phyloP scores from a whole-genome alignment of 2,329 filamentous ascomycete species.

The Elsinoe batatas region DNA sequence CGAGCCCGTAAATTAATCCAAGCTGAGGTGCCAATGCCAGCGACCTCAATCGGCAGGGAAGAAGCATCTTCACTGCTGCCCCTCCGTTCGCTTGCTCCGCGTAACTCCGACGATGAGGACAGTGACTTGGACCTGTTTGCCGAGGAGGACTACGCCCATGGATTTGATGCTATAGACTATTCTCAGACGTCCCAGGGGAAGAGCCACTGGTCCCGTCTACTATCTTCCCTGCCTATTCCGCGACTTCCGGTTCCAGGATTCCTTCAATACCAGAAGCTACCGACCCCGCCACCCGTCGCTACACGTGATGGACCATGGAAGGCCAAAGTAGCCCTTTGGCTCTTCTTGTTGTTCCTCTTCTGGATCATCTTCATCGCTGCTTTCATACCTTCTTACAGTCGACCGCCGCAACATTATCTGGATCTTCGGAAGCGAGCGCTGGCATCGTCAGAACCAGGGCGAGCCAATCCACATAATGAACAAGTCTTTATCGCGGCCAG shows the following conservation, averaged over 20 bases:
- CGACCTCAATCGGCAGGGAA: neutral
- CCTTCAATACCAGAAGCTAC: slow-evolving; percentile 3
- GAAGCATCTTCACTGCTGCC: slow-evolving; percentile 12
- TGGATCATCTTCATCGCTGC: slow-evolving; percentile 30
- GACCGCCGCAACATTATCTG: slow-evolving; percentile 43
- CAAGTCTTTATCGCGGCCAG: slow-evolving; percentile 66
- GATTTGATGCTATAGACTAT: slow-evolving; percentile 12
- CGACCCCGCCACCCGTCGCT: neutral
- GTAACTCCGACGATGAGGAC: slow-evolving; percentile 5
- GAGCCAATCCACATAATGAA: slow-evolving; percentile 48
- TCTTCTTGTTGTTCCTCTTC: neutral
- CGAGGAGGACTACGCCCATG: slow-evolving; percentile 5
- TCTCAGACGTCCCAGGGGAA: neutral
- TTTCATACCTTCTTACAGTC: slow-evolving; percentile 48
- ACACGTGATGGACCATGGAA: neutral
- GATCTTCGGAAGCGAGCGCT: slow-evolving; percentile 30
- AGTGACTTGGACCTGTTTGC: slow-evolving; percentile 7
- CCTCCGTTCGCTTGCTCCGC: neutral
- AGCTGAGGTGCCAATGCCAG: neutral
- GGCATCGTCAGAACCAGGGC: slow-evolving; percentile 23
- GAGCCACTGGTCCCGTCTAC: neutral
- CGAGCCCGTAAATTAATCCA: neutral
- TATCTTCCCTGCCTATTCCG: neutral
- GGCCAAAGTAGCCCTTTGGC: neutral
- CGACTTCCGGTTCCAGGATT: slow-evolving; percentile 4